Percentiles rank a stretch among this genome's conserved stretches.
Evolutionary conservation across 1,284 basidiomycete species (phyloP).

Genomic region (Porodaedalea pini): DNA sequence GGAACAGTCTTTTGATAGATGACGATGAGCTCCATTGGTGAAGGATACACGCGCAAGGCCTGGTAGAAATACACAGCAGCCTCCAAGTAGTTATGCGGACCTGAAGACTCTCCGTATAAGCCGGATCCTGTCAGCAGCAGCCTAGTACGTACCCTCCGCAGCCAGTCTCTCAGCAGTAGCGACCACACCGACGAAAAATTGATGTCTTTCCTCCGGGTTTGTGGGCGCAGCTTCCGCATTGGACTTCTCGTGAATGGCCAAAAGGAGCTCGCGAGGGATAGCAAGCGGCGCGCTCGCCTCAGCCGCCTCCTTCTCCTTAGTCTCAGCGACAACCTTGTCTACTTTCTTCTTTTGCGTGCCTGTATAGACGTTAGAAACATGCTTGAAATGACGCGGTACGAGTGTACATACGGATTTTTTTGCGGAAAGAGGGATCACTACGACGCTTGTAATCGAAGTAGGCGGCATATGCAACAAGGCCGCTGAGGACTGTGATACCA

Average conservation of each 20-base stretch:
- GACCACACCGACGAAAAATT: slow-evolving; percentile 90
- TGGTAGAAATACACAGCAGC: slow-evolving; percentile 92
- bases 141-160: slow-evolving; percentile 58
- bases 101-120: too few species aligned
- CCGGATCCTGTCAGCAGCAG: background rate
- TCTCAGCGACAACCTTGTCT: slow-evolving; percentile 71
- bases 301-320: slow-evolving; percentile 55
- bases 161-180: slow-evolving; percentile 84
- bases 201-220: slow-evolving; percentile 73
- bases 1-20: slow-evolving; percentile 94
- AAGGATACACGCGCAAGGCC: slow-evolving; percentile 91
- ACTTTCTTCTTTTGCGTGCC: slow-evolving; percentile 90
- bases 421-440: slow-evolving; percentile 86
- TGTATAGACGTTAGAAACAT: slow-evolving; percentile 32
- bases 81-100: slow-evolving; percentile 70
- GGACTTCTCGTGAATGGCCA: slow-evolving; percentile 55
- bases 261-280: slow-evolving; percentile 51
- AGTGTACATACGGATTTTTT: slow-evolving; percentile 71
- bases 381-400: background rate
- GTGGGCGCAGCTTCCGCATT: slow-evolving; percentile 63
- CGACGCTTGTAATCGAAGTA: slow-evolving; percentile 97
- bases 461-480: slow-evolving; percentile 73
- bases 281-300: slow-evolving; percentile 30
- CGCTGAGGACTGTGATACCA: slow-evolving; percentile 59
- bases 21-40: slow-evolving; percentile 85